phyloP scores from a whole-genome alignment of 75 land plant species.

The Gnetum montanum region DNA sequence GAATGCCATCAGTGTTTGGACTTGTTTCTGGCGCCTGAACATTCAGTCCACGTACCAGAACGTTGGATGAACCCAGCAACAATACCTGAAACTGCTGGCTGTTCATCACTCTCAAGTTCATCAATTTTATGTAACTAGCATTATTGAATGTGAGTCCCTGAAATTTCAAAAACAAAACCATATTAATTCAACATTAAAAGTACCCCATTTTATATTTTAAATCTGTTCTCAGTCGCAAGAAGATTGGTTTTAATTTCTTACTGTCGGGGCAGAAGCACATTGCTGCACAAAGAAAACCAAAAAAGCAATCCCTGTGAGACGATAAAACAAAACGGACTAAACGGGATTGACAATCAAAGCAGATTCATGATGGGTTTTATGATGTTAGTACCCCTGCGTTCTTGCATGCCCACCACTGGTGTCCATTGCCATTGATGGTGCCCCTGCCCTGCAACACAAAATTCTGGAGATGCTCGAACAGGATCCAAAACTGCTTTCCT shows the following conservation, averaged over 20 bases:
- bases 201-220: not conserved
- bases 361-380: too few relatives aligned
- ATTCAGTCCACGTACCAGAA: constrained; percentile 17
- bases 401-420: constrained; percentile 91
- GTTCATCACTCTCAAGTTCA: constrained; percentile 23
- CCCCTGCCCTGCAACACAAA: constrained; percentile 79
- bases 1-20: constrained; percentile 63
- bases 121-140: constrained; percentile 25
- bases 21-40: constrained; percentile 36
- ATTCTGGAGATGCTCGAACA: too few relatives aligned
- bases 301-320: not conserved
- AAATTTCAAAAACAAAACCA: not conserved
- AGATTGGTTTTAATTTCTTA: constrained; percentile 13
- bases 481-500: too few relatives aligned
- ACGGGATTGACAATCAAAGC: too few relatives aligned
- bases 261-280: constrained; percentile 49
- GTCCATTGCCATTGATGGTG: constrained; percentile 65
- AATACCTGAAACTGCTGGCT: constrained; percentile 44
- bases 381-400: constrained; percentile 45
- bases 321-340: not conserved
- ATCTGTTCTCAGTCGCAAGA: not conserved
- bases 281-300: constrained; percentile 31
- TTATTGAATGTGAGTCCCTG: constrained; percentile 33
- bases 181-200: too few relatives aligned
- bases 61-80: constrained; percentile 18